These are phyloP conservation scores for Solanum raphanifolium DNA, from an alignment of 257 asterid species.

Conservation along the genomic window DNA sequence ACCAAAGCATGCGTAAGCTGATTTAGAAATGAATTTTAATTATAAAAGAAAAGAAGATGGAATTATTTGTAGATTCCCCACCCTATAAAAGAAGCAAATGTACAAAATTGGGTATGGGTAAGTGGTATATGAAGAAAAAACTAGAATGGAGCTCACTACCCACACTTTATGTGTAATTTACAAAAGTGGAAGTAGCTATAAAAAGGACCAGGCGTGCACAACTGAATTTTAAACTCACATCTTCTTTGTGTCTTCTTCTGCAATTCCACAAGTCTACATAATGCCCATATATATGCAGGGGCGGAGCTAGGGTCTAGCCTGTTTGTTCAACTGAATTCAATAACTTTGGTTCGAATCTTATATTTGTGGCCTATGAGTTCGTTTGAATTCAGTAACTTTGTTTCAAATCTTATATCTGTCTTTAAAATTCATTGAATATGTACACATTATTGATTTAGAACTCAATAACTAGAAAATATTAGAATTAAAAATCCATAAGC, in stretches of 20 bases:
- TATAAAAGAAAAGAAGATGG: background rate
- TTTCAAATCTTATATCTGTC: background rate
- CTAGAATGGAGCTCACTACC: background rate
- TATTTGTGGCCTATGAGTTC: background rate
- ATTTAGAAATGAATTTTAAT: background rate
- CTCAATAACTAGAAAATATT: background rate
- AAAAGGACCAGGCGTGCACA: constrained; percentile 1
- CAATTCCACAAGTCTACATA: background rate
- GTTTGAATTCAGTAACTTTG: background rate
- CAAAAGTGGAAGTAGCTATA: background rate
- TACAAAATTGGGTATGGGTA: background rate
- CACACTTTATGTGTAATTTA: background rate
- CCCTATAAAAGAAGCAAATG: background rate
- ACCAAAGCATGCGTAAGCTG: background rate
- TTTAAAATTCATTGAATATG: background rate
- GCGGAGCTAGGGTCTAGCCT: background rate
- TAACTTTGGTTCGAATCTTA: too few relatives aligned
- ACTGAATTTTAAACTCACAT: background rate
- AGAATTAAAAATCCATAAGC: too few relatives aligned
- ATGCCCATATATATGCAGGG: background rate
- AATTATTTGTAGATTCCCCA: background rate
- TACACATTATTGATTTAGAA: background rate
- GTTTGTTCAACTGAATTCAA: background rate
- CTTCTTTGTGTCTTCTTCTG: background rate
- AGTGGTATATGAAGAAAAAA: background rate